Conservation (phyloP, 2,329 filamentous ascomycete genomes). For the Microcyclosporella mali region DNA sequence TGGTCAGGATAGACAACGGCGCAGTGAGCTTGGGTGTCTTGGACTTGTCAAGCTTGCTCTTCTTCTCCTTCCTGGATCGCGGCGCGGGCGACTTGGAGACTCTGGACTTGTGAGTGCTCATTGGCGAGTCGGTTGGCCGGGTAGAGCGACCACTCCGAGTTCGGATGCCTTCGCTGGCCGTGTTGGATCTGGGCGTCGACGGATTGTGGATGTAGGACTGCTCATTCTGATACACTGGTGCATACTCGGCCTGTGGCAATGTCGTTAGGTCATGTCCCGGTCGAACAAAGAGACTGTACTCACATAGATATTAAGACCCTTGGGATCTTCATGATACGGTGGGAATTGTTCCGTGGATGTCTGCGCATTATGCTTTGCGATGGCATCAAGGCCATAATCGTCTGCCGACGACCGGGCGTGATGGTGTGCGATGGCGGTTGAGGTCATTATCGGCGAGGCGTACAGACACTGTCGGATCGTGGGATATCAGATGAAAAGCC, state of each 20-base stretch:
- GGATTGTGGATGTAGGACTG: constrained; percentile 31
- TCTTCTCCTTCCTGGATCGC: constrained; percentile 40
- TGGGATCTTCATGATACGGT: constrained; percentile 28
- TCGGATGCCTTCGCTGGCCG: constrained; percentile 35
- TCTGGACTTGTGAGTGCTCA: constrained; percentile 28
- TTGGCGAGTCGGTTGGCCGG: constrained; percentile 32
- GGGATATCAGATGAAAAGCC: constrained; percentile 16
- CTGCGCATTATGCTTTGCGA: constrained; percentile 37
- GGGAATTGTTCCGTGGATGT: constrained; percentile 29
- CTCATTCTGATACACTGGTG: constrained; percentile 21
- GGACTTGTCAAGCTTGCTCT: constrained; percentile 39
- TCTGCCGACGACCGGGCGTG: constrained; percentile 22
- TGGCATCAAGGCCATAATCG: constrained; percentile 35
- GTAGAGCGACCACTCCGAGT: constrained; percentile 37
- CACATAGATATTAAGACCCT: constrained; percentile 29
- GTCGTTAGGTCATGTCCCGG: constrained; percentile 15
- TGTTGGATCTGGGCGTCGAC: constrained; percentile 41
- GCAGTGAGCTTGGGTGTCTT: constrained; percentile 53
- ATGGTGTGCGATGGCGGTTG: constrained; percentile 19
- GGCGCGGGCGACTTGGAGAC: constrained; percentile 30
- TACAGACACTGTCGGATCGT: constrained; percentile 13
- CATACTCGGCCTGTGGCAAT: constrained; percentile 22
- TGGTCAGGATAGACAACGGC: constrained; percentile 66
- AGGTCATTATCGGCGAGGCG: constrained; percentile 22
- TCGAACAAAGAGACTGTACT: constrained; percentile 11